Base-by-base conservation (phyloP, 176 grass and related monocot genomes). In the Phyllostachys edulis region DNA sequence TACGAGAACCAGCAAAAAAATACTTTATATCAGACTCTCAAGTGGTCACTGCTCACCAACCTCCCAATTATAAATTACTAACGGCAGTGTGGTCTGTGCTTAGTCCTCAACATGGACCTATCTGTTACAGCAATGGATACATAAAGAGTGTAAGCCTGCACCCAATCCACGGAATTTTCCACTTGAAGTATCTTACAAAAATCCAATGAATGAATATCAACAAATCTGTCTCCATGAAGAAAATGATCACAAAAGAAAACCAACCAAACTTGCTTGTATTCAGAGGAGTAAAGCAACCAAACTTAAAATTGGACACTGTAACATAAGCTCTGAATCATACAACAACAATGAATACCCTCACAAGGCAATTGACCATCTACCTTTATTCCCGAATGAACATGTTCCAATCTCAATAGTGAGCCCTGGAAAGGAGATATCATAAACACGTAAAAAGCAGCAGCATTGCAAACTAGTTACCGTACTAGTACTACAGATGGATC, bases 351-450 rank as follows among this genome's bases (percentile, higher is more conserved):
- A 39, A 34, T 18, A 15, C 46, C 78, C 29, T 6, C 16, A 55
- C 16, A 55, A 26, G n/a, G 60, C 37, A 73, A 38, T 13, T 78
- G 67, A 77, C 73, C 32, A 24, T 36, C 61, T 3, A 87, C 21
- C 61, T 84, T 90, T 90, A 90, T 90, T 87, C 41, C 79, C 79
- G 57, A 49, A 68, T n/a, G 23, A 84, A 80, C 84, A 84, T 39
- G 44, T 75, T 69, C 36, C 70, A 76, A 69, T n/a, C 52, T 78
- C 80, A 61, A 73, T 73, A 74, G 84, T 4, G 49, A 32, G 0
- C 49, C 80, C 82, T 50, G 79, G 47, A 82, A 40, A 82, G 39
- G 52, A 72, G 40, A 63, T 77, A 11, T 67, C 77, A 54, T 60
- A 27, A 63, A 55, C 41, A 81, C 70, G 52, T 15, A 41, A 63